phyloP scores from a whole-genome alignment of 768 basidiomycete genomes.

The Mycena rosella region DNA sequence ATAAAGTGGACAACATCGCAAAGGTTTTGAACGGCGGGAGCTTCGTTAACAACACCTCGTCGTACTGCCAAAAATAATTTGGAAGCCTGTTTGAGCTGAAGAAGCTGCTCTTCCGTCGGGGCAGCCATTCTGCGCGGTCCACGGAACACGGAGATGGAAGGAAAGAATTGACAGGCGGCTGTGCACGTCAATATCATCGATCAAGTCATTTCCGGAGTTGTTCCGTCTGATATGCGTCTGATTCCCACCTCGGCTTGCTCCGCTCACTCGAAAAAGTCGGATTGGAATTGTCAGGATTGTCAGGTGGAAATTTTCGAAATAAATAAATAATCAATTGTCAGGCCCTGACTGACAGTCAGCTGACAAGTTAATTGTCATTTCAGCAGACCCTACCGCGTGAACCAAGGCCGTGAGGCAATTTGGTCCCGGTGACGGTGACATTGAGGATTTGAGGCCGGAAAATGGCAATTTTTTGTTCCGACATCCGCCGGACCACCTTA shows the following conservation, averaged over 20 bases:
- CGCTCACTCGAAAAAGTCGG: neutral
- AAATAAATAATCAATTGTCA: constrained; percentile 12
- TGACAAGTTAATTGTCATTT: constrained; percentile 21
- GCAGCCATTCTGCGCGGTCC: neutral
- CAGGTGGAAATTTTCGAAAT: neutral
- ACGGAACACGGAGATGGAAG: constrained; percentile 7
- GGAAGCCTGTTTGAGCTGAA: neutral
- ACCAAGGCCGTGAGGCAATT: no score
- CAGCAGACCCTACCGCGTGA: no score
- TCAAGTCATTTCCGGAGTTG: no score
- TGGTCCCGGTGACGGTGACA: no score
- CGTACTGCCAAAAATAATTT: neutral
- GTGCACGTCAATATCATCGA: constrained; percentile 6
- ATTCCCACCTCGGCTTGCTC: neutral
- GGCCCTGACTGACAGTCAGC: constrained; percentile 16
- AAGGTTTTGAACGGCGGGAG: constrained; percentile 1
- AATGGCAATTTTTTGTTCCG: no score
- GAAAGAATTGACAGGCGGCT: constrained; percentile 6
- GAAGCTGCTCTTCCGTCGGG: neutral
- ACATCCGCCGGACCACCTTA: no score
- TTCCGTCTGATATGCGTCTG: neutral
- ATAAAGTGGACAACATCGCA: constrained; percentile 20
- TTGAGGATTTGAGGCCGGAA: no score
- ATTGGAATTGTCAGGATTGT: constrained; percentile 15
- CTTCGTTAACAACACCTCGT: neutral